phyloP scores from a whole-genome alignment of 176 grass and related monocot genomes.

The Juncus inflexus region DNA sequence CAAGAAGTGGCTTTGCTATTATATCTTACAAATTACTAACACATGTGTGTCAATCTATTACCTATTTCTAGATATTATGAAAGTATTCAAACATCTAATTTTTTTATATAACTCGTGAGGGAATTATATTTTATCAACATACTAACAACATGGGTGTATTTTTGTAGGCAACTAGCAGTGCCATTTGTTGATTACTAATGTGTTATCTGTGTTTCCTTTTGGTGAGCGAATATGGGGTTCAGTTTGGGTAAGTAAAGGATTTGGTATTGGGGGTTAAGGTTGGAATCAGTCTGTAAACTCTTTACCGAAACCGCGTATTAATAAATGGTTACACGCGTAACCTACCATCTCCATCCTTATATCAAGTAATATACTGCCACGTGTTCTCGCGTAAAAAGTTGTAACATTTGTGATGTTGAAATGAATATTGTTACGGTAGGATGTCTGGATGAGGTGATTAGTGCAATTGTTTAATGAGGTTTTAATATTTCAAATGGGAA shows the following conservation, averaged over 20 bases:
- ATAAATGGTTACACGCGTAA: not conserved
- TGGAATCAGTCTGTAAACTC: not conserved
- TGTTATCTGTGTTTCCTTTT: not conserved
- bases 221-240: not conserved
- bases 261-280: not conserved
- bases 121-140: no score
- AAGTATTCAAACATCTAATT: not conserved
- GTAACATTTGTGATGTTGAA: not conserved
- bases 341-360: no score
- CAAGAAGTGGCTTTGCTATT: not conserved
- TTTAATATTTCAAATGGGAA: conserved; percentile 1
- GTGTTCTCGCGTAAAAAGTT: not conserved
- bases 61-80: not conserved
- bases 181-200: no score
- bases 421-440: not conserved
- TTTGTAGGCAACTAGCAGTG: no score
- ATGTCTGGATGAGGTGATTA: not conserved
- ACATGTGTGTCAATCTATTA: not conserved
- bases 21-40: not conserved
- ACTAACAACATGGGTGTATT: no score
- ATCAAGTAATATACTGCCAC: no score
- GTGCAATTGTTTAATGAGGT: not conserved
- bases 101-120: no score
- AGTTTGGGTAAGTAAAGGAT: not conserved
- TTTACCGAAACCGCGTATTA: conserved; percentile 10